Conservation (phyloP, 1,284 basidiomycete genomes). For the Salmacisia buchloeana region DNA sequence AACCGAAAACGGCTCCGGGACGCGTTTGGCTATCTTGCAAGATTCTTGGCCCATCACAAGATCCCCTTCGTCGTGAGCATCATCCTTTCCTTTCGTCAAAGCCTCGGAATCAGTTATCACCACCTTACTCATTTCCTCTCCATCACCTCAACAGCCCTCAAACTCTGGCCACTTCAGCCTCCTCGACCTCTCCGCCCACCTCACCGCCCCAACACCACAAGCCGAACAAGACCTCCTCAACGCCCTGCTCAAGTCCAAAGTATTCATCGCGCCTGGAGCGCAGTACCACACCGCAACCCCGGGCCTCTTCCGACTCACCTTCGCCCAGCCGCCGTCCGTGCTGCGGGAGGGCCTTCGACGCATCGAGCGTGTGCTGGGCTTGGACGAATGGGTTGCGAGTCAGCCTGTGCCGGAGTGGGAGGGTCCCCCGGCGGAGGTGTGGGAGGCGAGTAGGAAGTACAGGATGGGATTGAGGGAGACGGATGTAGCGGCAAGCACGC, state of each 20-base stretch:
- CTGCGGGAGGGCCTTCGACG: conserved; percentile 22
- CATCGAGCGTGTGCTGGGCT: conserved; percentile 21
- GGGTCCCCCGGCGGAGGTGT: not conserved
- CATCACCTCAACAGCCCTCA: conserved; percentile 7
- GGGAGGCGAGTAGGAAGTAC: not conserved
- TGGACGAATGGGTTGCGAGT: conserved; percentile 8
- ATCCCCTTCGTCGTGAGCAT: conserved; percentile 19
- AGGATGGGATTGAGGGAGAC: too few species aligned
- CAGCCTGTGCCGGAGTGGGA: not conserved
- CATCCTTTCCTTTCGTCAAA: not conserved
- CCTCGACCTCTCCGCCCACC: conserved; percentile 17
- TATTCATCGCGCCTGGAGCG: conserved; percentile 30
- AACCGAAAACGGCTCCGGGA: conserved; percentile 21
- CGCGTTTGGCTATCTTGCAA: conserved; percentile 21
- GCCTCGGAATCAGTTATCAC: not conserved
- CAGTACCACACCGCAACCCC: conserved; percentile 31
- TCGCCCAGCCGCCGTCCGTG: conserved; percentile 21
- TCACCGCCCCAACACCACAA: conserved; percentile 8
- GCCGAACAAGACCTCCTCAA: conserved; percentile 19
- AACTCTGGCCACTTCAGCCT: conserved; percentile 36
- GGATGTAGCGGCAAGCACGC: too few species aligned
- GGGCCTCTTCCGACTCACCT: conserved; percentile 17
- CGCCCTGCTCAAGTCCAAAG: conserved; percentile 17
- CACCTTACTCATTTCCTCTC: not conserved
- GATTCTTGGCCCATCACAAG: conserved; percentile 17